Evolutionary conservation across 441 rosid genomes (phyloP), one percentile per base, ranked within the genome.

Genomic region (Hura crepitans): DNA sequence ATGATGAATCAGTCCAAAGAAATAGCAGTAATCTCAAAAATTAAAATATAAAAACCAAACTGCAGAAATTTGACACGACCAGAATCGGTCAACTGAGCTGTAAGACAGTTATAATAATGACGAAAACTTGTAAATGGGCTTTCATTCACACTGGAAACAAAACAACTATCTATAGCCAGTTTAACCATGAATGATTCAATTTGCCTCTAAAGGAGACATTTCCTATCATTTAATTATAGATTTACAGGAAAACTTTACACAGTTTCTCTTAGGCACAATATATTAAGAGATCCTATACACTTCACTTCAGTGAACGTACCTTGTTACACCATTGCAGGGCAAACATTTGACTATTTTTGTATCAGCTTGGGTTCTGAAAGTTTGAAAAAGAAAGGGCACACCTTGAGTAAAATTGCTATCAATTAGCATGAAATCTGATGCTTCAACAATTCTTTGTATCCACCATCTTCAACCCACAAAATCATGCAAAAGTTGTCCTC

Each of bases 401-500:
- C 53, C 49, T 45, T 42, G 46, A 18, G 64, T 18, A 64, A 13
- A 69, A 45, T 60, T 49, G 22, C 22, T n/a, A 42, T 35, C 56
- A 15, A 73, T 80, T 71, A 65, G 77, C 61, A 61, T 64, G 45
- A 39, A 47, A 64, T 47, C 68, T 54, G 42, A 75, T 61, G 75
- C 70, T 63, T 45, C 15, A 51, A 59, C 33, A 69, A 49, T 49
- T 35, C n/a, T 57, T 10, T 3, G 8, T 53, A 27, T 42, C 56
- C 39, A 49, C 8, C n/a, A 12, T 3, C 35, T 31, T 72, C 70
- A 72, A 57, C 96, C 94, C 27, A 87, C 94, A 73, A 89, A 92
- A 80, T 92, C 91, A 65, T 87, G 96, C 77, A 92, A 80, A 65
- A 89, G 89, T 69, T 82, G 87, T 17, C 92, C 87, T 35, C 88